Base-by-base conservation (phyloP, 1,284 basidiomycete genomes). In the Exsudoporus floridanus region DNA sequence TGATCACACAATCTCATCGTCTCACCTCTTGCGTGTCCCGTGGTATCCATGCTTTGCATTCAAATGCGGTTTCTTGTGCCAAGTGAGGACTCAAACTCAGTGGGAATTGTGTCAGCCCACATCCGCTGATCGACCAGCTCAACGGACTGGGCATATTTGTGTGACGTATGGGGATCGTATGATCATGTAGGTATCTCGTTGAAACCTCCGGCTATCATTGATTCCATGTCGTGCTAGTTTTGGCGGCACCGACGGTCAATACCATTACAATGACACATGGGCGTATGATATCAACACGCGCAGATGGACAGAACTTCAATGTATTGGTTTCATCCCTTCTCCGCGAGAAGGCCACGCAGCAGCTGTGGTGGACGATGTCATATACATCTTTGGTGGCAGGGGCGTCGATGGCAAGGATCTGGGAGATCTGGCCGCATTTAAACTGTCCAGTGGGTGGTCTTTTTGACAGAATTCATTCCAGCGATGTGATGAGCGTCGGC, bases 241-340 rank as follows among this genome's bases (percentile, higher is more conserved):
- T 64, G 97, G 97, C 43, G 97, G 97, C 48, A 99, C 97, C 6
- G 97, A 99, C 65, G 96, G 95, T 25, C 88, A 92, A 69, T 99
- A 93, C 73, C 97, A 99, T 72, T 99, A 99, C 76, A 99, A 99
- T 72, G 97, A 99, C 69, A 99, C 96, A 6, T 99, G 97, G 97
- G 82, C 88, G 25, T 98, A 94, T 71, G 94, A 98, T 70, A 78
- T 94, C 42, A 79, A 79, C 30, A 90, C 92, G 0, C 81, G 83
- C 53, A 81, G 74, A 44, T 99, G 97, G 97, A 81, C 88, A 13
- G 97, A 99, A 70, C 77, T 99, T 51, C 87, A 90, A 37, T 99
- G 97, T 73, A 98, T 98, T 52, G 97, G 97, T 2, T 99, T 92
- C 72, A 98, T 98, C 54, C 97, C 97, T 16, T 90, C 92, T 8